Evolutionary conservation across 2,329 filamentous ascomycete genomes (phyloP).

Genomic region (Fusarium sp.): DNA sequence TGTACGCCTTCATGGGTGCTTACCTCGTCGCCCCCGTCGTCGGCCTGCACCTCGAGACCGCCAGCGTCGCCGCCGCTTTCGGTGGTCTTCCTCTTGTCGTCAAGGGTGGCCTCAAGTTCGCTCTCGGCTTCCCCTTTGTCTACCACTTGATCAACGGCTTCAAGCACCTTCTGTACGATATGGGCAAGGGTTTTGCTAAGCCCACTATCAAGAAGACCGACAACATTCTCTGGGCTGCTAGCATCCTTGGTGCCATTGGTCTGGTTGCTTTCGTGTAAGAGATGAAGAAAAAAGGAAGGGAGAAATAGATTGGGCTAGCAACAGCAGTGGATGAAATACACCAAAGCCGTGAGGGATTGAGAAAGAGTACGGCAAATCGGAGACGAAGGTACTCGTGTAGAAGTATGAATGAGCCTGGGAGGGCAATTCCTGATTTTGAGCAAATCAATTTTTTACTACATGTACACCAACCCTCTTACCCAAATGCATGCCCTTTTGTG

Average conservation of each 20-base stretch:
- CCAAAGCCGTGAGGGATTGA: slow-evolving; percentile 11
- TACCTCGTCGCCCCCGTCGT: slow-evolving; percentile 85
- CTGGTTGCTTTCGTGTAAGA: slow-evolving; percentile 63
- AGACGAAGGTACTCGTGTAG: slow-evolving; percentile 33
- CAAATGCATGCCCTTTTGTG: slow-evolving; percentile 28
- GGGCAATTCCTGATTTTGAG: slow-evolving; percentile 40
- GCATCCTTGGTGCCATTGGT: slow-evolving; percentile 57
- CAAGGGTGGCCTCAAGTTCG: slow-evolving; percentile 69
- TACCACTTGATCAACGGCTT: slow-evolving; percentile 69
- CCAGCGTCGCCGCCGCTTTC: slow-evolving; percentile 70
- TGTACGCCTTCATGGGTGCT: slow-evolving; percentile 84
- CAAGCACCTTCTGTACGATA: slow-evolving; percentile 67
- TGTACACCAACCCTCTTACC: slow-evolving; percentile 35
- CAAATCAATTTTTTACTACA: slow-evolving; percentile 42
- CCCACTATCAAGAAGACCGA: slow-evolving; percentile 59
- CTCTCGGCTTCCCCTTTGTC: slow-evolving; percentile 69
- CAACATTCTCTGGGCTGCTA: slow-evolving; percentile 61
- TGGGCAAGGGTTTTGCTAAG: slow-evolving; percentile 64
- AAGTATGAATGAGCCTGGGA: slow-evolving; percentile 32
- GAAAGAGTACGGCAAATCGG: slow-evolving; percentile 14
- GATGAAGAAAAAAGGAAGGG: slow-evolving; percentile 4
- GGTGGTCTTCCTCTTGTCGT: slow-evolving; percentile 69
- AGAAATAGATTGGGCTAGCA: not conserved
- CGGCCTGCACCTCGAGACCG: slow-evolving; percentile 72
- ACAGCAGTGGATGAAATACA: slow-evolving; percentile 33